Evolutionary conservation across 192 early-diverging fungal genomes (phyloP), one percentile per base, ranked within the genome.

Genomic region (Borealophlyctis nickersoniae): DNA sequence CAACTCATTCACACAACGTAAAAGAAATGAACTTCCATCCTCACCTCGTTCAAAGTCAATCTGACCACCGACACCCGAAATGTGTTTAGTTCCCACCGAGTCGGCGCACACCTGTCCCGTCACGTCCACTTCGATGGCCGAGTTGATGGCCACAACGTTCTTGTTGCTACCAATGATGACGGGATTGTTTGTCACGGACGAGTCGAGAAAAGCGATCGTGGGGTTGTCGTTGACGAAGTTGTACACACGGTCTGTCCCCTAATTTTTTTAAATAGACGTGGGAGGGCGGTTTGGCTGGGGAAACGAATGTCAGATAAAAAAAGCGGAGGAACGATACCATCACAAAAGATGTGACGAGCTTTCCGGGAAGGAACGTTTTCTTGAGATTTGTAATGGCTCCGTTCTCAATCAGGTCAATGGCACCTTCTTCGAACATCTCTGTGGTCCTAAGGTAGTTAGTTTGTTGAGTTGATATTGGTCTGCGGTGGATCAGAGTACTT

Each of bases 11-110:
- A n/a, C n/a, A n/a, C n/a, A n/a, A n/a, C n/a, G n/a, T n/a, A n/a
- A n/a, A n/a, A n/a, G n/a, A n/a, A n/a, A n/a, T n/a, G n/a, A n/a
- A n/a, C n/a, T n/a, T n/a, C n/a, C n/a, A n/a, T n/a, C n/a, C n/a
- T n/a, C n/a, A 36, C 80, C 80, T 3, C 77, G 69, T 56, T 82
- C 80, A 52, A 82, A 82, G 48, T 82, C 77, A 26, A 80, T 70
- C 55, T 82, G 80, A 1, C 77, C 77, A 9, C 80, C 80, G 0
- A 82, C 80, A 34, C 80, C 80, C 24, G 72, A 75, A 36, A 82
- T 73, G 70, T 73, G 67, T 3, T 31, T 35, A 49, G 56, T 64
- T 0, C 80, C 80, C 3, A 82, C 61, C 19, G 75, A 77, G 36
- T 59, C 80, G 4, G 77, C 80, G 45, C 75, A 77, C 23, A 79